These are phyloP conservation scores for Gossypium turneri DNA, from an alignment of 345 rosid species.

Conservation along the genomic window DNA sequence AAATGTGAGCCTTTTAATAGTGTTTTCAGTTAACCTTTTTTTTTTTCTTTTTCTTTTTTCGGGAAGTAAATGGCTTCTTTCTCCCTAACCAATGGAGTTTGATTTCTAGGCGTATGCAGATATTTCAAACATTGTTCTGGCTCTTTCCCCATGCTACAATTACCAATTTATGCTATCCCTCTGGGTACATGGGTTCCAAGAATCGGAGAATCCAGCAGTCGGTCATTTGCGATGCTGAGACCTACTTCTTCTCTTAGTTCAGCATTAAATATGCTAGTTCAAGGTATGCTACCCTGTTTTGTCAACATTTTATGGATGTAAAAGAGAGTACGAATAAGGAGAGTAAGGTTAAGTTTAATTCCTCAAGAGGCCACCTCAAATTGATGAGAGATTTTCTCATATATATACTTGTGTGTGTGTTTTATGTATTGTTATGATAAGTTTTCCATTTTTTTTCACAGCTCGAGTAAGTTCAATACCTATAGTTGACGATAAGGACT, in stretches of 20 bases:
- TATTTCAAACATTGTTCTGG: constrained; percentile 45
- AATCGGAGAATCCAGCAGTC: constrained; percentile 43
- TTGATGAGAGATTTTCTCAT: not conserved
- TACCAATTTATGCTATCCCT: constrained; percentile 44
- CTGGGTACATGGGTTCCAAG: constrained; percentile 56
- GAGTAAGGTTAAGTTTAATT: not conserved
- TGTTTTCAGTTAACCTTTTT: not conserved
- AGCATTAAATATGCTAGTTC: constrained; percentile 58
- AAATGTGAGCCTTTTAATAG: constrained; percentile 37
- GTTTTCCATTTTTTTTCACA: constrained; percentile 25
- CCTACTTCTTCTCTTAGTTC: constrained; percentile 57
- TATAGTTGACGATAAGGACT: constrained; percentile 64
- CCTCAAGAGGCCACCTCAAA: not conserved
- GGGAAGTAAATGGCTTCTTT: constrained; percentile 9
- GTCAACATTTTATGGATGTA: not conserved
- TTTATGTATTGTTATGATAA: constrained; percentile 7
- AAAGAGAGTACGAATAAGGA: not conserved
- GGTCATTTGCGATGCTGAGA: constrained; percentile 57
- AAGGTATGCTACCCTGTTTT: constrained; percentile 38
- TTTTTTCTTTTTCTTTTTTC: constrained; percentile 16
- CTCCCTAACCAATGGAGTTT: constrained; percentile 23
- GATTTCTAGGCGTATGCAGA: constrained; percentile 50
- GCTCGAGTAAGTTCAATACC: constrained; percentile 64
- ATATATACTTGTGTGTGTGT: not conserved
- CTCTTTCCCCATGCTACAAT: constrained; percentile 44